Conservation (phyloP, 2,329 filamentous ascomycete species). For the Aspergillus sp. region DNA sequence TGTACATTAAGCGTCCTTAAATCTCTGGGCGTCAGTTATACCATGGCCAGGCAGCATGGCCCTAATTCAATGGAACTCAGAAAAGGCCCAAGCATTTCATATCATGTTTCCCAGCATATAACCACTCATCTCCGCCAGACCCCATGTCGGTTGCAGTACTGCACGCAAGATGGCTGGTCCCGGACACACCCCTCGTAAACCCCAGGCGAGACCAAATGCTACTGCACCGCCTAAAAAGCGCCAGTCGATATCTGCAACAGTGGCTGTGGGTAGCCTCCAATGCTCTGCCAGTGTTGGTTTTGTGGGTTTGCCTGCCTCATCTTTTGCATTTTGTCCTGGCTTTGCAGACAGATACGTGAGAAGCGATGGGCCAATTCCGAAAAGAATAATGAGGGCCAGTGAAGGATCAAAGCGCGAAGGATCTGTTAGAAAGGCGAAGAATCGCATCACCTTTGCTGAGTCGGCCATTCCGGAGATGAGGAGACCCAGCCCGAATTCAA, state of each 20-base stretch:
- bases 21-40: too few relatives aligned
- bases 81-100: not conserved
- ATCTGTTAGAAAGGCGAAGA: slow-evolving; percentile 44
- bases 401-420: slow-evolving; percentile 47
- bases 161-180: slow-evolving; percentile 47
- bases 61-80: not conserved
- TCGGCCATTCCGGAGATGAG: slow-evolving; percentile 49
- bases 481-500: slow-evolving; percentile 49
- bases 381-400: slow-evolving; percentile 44
- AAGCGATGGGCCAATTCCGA: slow-evolving; percentile 46
- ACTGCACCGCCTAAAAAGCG: slow-evolving; percentile 44
- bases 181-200: slow-evolving; percentile 48
- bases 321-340: slow-evolving; percentile 18
- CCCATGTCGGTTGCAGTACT: slow-evolving; percentile 46
- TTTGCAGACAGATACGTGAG: slow-evolving; percentile 26
- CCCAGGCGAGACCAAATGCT: slow-evolving; percentile 50
- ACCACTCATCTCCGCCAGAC: slow-evolving; percentile 42
- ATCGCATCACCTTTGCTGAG: slow-evolving; percentile 46
- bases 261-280: slow-evolving; percentile 43
- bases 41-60: not conserved
- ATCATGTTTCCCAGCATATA: slow-evolving; percentile 39
- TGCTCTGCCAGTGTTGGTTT: slow-evolving; percentile 38
- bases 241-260: slow-evolving; percentile 44
- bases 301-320: slow-evolving; percentile 15
- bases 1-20: too few relatives aligned